phyloP scores from a whole-genome alignment of 2,329 filamentous ascomycete genomes.

The Penicillium sp. region DNA sequence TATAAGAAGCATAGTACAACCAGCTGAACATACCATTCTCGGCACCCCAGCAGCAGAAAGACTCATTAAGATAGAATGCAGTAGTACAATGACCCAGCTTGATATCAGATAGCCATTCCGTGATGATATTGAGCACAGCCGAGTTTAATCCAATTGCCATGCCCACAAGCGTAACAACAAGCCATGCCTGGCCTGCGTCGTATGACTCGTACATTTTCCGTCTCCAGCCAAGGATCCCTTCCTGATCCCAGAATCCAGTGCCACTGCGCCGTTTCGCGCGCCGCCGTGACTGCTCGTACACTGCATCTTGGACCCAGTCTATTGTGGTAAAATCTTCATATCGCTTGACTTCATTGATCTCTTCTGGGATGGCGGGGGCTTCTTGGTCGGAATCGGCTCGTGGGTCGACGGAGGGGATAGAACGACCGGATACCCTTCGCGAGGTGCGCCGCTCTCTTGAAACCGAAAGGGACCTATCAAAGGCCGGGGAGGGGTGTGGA shows the following conservation, averaged over 20 bases:
- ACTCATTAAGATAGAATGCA: conserved; percentile 94
- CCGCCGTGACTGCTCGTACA: conserved; percentile 80
- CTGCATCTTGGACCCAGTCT: conserved; percentile 98
- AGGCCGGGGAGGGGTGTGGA: conserved; percentile 34
- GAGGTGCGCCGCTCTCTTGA: conserved; percentile 34
- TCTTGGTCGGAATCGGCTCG: conserved; percentile 55
- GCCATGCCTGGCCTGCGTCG: conserved; percentile 96
- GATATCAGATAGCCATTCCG: conserved; percentile 94
- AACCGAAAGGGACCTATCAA: conserved; percentile 31
- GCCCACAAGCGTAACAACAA: conserved; percentile 89
- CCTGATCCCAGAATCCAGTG: conserved; percentile 67
- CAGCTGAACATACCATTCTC: conserved; percentile 62
- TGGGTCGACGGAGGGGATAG: conserved; percentile 54
- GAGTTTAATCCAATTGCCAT: conserved; percentile 92
- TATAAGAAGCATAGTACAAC: neutral
- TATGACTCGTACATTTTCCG: conserved; percentile 81
- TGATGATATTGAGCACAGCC: conserved; percentile 88
- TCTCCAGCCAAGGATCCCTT: conserved; percentile 72
- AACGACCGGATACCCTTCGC: conserved; percentile 53
- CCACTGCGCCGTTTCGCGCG: conserved; percentile 71
- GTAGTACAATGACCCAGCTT: conserved; percentile 96
- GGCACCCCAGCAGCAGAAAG: conserved; percentile 96
- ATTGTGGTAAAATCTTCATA: conserved; percentile 97
- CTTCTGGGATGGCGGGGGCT: conserved; percentile 77
- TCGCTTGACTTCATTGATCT: conserved; percentile 95